Conservation (phyloP, 192 early-diverging fungal species). For the Gigaspora rosea region DNA sequence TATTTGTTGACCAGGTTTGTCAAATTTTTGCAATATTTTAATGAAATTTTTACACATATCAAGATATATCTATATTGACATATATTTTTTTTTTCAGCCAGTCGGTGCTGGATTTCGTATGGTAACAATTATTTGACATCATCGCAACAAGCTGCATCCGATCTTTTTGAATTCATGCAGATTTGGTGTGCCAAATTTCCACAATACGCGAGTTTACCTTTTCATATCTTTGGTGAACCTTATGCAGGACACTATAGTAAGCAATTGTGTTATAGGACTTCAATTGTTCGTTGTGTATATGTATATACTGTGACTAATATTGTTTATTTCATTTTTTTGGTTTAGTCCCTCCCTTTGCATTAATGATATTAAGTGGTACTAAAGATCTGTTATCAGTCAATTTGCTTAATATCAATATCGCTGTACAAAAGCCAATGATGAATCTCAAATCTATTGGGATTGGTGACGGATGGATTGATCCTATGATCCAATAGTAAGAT, state of each 20-base stretch:
- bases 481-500: conserved; percentile 45
- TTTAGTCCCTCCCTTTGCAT: conserved; percentile 42
- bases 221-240: conserved; percentile 57
- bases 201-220: conserved; percentile 20
- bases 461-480: conserved; percentile 58
- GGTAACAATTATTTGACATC: conserved; percentile 49
- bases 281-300: conserved; percentile 43
- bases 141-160: conserved; percentile 42
- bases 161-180: conserved; percentile 52
- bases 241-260: conserved; percentile 55
- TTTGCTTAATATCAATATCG: conserved; percentile 24
- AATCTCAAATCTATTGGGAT: conserved; percentile 50
- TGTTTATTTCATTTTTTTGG: background rate
- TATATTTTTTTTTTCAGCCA: conserved; percentile 46
- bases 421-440: too few species aligned
- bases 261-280: too few species aligned
- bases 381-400: too few species aligned
- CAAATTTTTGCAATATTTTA: too few species aligned
- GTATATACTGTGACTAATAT: conserved; percentile 38
- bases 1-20: conserved; percentile 20
- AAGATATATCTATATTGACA: too few species aligned
- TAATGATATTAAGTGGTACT: conserved; percentile 28
- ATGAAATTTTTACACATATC: background rate
- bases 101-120: conserved; percentile 77
- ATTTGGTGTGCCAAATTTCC: conserved; percentile 44